Base-by-base conservation (phyloP, 768 basidiomycete genomes). In the Mycena floridula region DNA sequence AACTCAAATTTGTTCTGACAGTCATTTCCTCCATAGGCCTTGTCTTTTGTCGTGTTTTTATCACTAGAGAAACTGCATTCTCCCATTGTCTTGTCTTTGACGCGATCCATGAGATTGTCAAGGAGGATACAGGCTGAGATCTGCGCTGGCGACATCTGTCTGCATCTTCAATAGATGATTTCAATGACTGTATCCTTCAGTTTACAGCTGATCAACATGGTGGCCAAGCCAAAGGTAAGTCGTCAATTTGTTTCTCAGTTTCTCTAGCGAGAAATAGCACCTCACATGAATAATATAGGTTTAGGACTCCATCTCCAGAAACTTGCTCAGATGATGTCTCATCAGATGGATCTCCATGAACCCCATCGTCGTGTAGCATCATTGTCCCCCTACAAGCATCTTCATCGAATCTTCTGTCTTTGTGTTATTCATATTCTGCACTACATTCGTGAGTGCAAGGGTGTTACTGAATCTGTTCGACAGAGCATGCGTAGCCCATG, bases 61-160 rank as follows among this genome's bases (percentile, higher is more conserved):
- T 55, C 1, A 55, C 46, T 20, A 39, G 43, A 13, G 49, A 55
- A 24, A 50, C 49, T 3, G 52, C 52, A 0, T 36, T 15, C 2
- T 51, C 50, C 2, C 54, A 55, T 28, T 39, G 40, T 2, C 15
- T 15, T 2, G 42, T 52, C 15, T 47, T 54, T 30, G 21, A 45
- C 9, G 36, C 22, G 12, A 47, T 54, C 16, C 39, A 52, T 9
- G 22, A 27, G 7, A 35, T 54, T 15, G 45, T 52, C 7, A 13
- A 15, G 2, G 2, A 24, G 2, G 53, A 54, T 42, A 52, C 53
- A 1, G 48, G 48, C 3, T 11, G 12, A 7, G 4, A 2, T 13
- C 23, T 54, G 2, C 15, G 26, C 15, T 55, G 54, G 54, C 42
- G 49, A 0, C 54, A 55, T 37, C 23, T 55, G 1, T 39, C 52